Percentiles rank a stretch among this genome's conserved stretches.
Evolutionary conservation across 2,329 filamentous ascomycete genomes (phyloP).

Genomic region (Trichoderma hamatum): DNA sequence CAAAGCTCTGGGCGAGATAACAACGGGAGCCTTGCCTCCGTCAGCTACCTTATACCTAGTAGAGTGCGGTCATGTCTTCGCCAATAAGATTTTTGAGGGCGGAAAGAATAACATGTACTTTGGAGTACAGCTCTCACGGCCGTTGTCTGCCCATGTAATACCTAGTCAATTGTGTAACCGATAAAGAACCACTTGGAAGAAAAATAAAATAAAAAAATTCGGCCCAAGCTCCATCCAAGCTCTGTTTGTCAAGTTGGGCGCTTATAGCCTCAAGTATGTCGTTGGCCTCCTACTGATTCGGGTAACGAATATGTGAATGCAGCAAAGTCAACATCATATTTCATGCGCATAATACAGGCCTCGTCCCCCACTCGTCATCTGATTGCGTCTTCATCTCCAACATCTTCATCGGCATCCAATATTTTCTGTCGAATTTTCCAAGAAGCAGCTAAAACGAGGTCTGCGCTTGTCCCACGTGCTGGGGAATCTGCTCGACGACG

Average conservation of each 20-base stretch:
- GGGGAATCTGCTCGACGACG: no score
- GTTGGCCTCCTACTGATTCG: background rate
- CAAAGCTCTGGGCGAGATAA: no score
- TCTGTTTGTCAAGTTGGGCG: background rate
- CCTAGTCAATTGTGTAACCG: background rate
- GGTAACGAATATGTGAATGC: background rate
- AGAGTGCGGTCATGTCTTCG: background rate
- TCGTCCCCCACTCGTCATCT: slow-evolving; percentile 12
- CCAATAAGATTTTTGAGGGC: background rate
- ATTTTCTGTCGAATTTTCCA: background rate
- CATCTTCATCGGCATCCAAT: background rate
- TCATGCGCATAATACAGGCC: background rate
- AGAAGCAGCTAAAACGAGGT: background rate
- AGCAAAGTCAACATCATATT: background rate
- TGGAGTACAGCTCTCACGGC: background rate
- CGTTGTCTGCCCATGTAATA: background rate
- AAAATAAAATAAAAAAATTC: background rate
- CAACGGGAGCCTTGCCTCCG: background rate
- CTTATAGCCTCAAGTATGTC: background rate
- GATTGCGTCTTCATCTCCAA: slow-evolving; percentile 13
- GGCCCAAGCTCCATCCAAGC: background rate
- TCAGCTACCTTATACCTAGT: background rate
- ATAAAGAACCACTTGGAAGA: background rate
- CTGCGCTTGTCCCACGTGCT: background rate
- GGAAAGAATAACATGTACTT: background rate